Percentiles rank a stretch among this genome's conserved stretches.
phyloP scores from a whole-genome alignment of 2,329 filamentous ascomycete species.

The Anthostomella pinea region DNA sequence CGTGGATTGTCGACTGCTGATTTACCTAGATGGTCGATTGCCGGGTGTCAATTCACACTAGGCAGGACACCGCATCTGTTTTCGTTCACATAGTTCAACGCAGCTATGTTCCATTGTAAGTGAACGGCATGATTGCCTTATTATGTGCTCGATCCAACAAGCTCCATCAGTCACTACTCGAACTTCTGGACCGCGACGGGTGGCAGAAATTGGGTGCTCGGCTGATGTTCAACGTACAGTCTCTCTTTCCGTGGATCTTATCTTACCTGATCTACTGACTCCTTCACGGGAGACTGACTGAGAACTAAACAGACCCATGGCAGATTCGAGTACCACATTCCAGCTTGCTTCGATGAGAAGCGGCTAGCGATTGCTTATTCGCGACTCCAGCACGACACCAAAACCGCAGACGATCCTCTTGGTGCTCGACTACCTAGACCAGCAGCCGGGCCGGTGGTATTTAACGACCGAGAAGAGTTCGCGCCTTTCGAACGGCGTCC shows the following conservation, averaged over 20 bases:
- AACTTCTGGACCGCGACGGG: constrained; percentile 38
- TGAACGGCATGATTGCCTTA: too few relatives aligned
- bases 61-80: too few relatives aligned
- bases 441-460: constrained; percentile 28
- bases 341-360: constrained; percentile 33
- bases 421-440: constrained; percentile 35
- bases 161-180: constrained; percentile 34
- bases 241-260: constrained; percentile 2
- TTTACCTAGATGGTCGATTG: too few relatives aligned
- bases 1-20: too few relatives aligned
- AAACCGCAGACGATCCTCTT: constrained; percentile 40
- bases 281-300: too few relatives aligned
- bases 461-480: constrained; percentile 27
- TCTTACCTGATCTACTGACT: not conserved
- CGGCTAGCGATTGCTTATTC: constrained; percentile 42
- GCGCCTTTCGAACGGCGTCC: constrained; percentile 22
- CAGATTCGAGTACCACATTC: constrained; percentile 42
- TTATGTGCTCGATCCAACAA: constrained; percentile 42
- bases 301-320: constrained; percentile 24
- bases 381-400: constrained; percentile 33
- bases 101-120: too few relatives aligned
- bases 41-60: too few relatives aligned
- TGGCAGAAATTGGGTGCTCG: constrained; percentile 47
- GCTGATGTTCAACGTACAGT: constrained; percentile 37
- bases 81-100: too few relatives aligned